Percentiles rank a stretch among this genome's conserved stretches.
These are phyloP conservation scores for Moricandia moricandioides DNA, from an alignment of 345 rosid species.

Conservation along the genomic window DNA sequence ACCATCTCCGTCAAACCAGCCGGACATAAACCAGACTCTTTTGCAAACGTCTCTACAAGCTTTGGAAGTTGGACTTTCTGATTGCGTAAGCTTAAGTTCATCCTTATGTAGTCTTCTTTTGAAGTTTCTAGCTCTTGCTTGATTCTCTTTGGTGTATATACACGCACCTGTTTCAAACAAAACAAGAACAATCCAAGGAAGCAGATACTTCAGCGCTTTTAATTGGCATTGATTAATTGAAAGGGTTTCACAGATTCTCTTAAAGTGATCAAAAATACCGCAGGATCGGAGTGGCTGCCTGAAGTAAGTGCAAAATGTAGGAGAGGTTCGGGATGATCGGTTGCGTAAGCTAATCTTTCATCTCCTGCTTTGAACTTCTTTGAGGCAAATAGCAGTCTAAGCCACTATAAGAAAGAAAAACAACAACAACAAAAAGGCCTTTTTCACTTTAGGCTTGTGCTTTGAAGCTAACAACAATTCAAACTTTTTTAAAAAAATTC, in stretches of 20 bases:
- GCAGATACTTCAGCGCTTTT: background rate
- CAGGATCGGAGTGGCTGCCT: conserved; percentile 97
- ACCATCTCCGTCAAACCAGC: conserved; percentile 66
- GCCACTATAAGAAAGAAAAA: conserved; percentile 72
- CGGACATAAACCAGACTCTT: conserved; percentile 61
- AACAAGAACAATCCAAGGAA: background rate
- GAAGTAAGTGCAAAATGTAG: conserved; percentile 81
- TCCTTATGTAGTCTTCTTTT: conserved; percentile 84
- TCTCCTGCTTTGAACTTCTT: conserved; percentile 77
- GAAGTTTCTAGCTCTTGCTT: conserved; percentile 79
- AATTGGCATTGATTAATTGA: background rate
- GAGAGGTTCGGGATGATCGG: conserved; percentile 70
- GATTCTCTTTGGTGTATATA: conserved; percentile 69
- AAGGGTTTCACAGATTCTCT: background rate
- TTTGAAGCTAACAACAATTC: background rate
- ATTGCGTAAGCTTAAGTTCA: conserved; percentile 64
- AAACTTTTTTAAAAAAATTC: background rate
- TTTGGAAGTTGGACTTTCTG: conserved; percentile 77
- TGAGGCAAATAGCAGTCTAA: conserved; percentile 64
- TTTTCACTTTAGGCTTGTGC: background rate
- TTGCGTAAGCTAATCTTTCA: conserved; percentile 60
- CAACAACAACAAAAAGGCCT: background rate
- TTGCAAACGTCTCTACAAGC: conserved; percentile 68
- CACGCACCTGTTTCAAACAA: conserved; percentile 59
- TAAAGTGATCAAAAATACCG: conserved; percentile 47